Evolutionary conservation across 2,329 filamentous ascomycete genomes (phyloP).

Genomic region (Xylariaceae sp.): DNA sequence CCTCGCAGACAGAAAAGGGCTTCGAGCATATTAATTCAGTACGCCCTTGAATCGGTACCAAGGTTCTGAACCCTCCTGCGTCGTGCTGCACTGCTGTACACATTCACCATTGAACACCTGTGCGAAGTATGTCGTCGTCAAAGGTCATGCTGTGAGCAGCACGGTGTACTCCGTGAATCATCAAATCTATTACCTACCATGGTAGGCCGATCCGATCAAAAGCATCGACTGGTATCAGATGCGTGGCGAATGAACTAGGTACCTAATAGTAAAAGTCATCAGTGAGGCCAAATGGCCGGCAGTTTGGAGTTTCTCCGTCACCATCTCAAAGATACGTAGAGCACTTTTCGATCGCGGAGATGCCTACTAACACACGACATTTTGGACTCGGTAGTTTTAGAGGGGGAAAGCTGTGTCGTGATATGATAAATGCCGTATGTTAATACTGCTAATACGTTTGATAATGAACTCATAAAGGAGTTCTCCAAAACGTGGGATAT

Average conservation of each 20-base stretch:
- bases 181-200: too few relatives aligned
- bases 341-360: too few relatives aligned
- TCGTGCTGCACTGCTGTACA: neutral
- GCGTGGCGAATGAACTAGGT: too few relatives aligned
- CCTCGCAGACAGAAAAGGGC: neutral
- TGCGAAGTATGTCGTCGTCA: neutral
- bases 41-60: neutral
- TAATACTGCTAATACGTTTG: neutral
- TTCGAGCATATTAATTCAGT: neutral
- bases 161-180: neutral
- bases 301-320: too few relatives aligned
- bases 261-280: too few relatives aligned
- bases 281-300: too few relatives aligned
- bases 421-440: neutral
- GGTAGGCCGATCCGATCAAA: neutral
- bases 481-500: neutral
- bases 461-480: neutral
- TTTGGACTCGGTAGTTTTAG: too few relatives aligned
- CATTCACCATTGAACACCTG: neutral
- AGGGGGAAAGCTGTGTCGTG: neutral
- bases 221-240: neutral
- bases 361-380: too few relatives aligned
- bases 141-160: neutral
- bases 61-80: neutral
- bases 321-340: too few relatives aligned